Evolutionary conservation across 2,329 filamentous ascomycete genomes (phyloP).

Genomic region (Cercospora sesami): DNA sequence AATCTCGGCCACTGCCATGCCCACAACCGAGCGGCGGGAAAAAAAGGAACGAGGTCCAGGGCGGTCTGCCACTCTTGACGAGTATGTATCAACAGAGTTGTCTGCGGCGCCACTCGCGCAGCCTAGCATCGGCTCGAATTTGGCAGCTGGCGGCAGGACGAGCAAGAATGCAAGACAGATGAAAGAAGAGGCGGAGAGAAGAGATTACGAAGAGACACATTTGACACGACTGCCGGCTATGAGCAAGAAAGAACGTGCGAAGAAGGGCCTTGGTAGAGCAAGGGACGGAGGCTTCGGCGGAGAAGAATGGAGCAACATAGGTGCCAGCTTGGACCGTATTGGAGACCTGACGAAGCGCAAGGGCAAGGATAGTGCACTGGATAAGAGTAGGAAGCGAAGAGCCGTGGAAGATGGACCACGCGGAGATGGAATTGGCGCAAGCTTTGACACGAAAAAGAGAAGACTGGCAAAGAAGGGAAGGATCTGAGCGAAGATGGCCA

Average conservation of each 20-base stretch:
- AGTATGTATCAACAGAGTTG: slow-evolving; percentile 84
- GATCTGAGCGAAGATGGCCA: slow-evolving; percentile 33
- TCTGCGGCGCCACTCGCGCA: slow-evolving; percentile 77
- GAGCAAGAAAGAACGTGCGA: slow-evolving; percentile 78
- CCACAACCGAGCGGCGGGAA: slow-evolving; percentile 54
- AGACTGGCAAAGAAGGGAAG: slow-evolving; percentile 44
- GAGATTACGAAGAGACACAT: slow-evolving; percentile 88
- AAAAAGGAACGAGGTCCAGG: slow-evolving; percentile 62
- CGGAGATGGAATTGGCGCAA: slow-evolving; percentile 68
- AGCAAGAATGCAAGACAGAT: slow-evolving; percentile 76
- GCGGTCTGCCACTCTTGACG: slow-evolving; percentile 84
- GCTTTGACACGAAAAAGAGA: slow-evolving; percentile 70
- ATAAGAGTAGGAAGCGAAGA: slow-evolving; percentile 85
- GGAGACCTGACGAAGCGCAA: slow-evolving; percentile 75
- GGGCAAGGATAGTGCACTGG: slow-evolving; percentile 61
- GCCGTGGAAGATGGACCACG: slow-evolving; percentile 70
- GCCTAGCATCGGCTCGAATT: slow-evolving; percentile 89
- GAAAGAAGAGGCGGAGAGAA: slow-evolving; percentile 73
- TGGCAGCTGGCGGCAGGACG: slow-evolving; percentile 70
- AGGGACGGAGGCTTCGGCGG: slow-evolving; percentile 71
- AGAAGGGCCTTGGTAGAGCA: slow-evolving; percentile 54
- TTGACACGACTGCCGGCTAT: slow-evolving; percentile 82
- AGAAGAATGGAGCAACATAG: slow-evolving; percentile 87
- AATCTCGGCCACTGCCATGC: slow-evolving; percentile 81
- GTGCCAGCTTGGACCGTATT: slow-evolving; percentile 83